Evolutionary conservation across 169 alveolate species (phyloP).

Genomic region (Cryptosporidium tyzzeri): DNA sequence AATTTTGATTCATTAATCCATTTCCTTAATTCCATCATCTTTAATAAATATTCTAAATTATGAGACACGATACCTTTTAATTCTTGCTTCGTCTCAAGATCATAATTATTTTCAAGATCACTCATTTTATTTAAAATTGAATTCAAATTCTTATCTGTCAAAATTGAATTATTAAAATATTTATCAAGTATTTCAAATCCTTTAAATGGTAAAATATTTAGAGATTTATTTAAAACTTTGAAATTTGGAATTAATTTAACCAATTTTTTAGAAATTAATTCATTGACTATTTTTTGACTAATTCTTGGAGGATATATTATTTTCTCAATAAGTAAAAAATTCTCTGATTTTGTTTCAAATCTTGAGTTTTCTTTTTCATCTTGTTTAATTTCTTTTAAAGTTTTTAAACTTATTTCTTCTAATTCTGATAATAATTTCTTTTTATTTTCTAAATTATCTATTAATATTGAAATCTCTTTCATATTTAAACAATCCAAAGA

Average conservation of each 20-base stretch:
- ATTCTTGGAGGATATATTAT: constrained; percentile 14
- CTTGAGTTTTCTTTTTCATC: constrained; percentile 3
- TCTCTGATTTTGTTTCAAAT: neutral
- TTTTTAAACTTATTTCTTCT: neutral
- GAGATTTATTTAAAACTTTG: neutral
- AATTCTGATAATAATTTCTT: neutral
- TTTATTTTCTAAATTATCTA: neutral
- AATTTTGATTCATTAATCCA: constrained; percentile 10
- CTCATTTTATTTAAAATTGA: neutral
- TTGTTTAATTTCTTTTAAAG: neutral
- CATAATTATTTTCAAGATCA: neutral
- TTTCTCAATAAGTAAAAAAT: neutral
- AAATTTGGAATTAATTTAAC: constrained; percentile 21
- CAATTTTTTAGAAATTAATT: neutral
- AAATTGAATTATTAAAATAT: neutral
- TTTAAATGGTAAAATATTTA: constrained; percentile 4
- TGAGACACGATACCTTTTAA: neutral
- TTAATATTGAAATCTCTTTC: neutral
- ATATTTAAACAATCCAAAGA: neutral
- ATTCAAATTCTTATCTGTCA: neutral
- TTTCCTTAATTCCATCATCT: constrained; percentile 13
- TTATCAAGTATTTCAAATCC: constrained; percentile 21
- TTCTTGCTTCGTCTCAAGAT: constrained; percentile 12
- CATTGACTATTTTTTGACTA: constrained; percentile 3
- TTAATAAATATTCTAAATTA: constrained; percentile 11